Conservation (phyloP, 1,139 yeast species). For the Scheffersomyces parashehatae region DNA sequence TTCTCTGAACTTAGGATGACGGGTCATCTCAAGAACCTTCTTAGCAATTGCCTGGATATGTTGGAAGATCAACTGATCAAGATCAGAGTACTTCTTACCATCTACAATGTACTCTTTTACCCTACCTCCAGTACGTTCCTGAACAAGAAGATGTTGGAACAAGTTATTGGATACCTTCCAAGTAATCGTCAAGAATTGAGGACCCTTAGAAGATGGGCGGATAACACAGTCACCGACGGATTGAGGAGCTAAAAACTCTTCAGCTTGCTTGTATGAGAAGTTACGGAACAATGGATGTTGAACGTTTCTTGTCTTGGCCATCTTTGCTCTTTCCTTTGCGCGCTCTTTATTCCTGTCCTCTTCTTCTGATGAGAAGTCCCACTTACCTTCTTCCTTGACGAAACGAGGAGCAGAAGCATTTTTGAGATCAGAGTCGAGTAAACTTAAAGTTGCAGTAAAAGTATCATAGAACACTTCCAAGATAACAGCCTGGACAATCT, state of each 20-base stretch:
- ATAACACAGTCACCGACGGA: conserved; percentile 91
- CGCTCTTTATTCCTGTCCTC: conserved; percentile 61
- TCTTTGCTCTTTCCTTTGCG: conserved; percentile 59
- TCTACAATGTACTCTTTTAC: conserved; percentile 72
- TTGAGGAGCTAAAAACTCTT: conserved; percentile 85
- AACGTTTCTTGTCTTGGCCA: conserved; percentile 63
- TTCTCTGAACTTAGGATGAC: conserved; percentile 83
- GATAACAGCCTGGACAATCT: conserved; percentile 84
- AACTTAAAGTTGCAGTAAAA: conserved; percentile 73
- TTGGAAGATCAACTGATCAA: conserved; percentile 89
- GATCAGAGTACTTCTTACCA: conserved; percentile 69
- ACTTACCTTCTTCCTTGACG: conserved; percentile 61
- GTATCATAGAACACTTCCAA: conserved; percentile 66
- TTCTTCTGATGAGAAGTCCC: conserved; percentile 84
- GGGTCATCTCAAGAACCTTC: conserved; percentile 80
- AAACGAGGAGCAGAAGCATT: conserved; percentile 55
- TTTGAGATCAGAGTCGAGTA: conserved; percentile 64
- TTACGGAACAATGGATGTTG: conserved; percentile 91
- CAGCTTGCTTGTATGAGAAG: conserved; percentile 85
- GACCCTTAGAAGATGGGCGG: conserved; percentile 91
- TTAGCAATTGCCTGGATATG: conserved; percentile 85
- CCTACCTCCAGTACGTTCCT: conserved; percentile 60
- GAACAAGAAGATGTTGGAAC: conserved; percentile 87
- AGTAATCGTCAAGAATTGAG: conserved; percentile 85
- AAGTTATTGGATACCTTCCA: conserved; percentile 94